A percentile compares a stretch with the other conserved stretches of the same genome.
Evolutionary conservation across 2,329 filamentous ascomycete species (phyloP).

Genomic region (Fusarium illudens): DNA sequence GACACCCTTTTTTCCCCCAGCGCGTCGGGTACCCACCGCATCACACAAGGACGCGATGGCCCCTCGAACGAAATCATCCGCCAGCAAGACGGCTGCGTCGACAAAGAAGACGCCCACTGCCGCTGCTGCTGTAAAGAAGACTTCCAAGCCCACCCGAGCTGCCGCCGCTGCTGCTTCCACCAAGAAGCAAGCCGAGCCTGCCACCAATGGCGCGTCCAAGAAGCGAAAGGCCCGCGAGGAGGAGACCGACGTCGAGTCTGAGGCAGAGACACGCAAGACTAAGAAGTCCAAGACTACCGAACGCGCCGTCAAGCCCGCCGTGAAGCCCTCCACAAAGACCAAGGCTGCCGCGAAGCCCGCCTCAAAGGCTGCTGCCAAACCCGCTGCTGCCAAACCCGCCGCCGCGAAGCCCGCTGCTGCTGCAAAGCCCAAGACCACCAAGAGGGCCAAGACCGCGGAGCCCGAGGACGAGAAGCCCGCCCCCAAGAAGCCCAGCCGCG

Average conservation of each 20-base stretch:
- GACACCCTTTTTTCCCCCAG: background rate
- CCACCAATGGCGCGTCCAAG: conserved; percentile 38
- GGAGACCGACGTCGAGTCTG: conserved; percentile 41
- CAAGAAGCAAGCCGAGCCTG: conserved; percentile 35
- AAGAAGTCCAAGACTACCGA: conserved; percentile 42
- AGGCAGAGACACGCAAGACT: conserved; percentile 40
- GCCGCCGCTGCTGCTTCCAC: conserved; percentile 24
- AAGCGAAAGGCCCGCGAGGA: conserved; percentile 42
- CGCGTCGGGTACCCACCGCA: conserved; percentile 19
- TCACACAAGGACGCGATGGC: conserved; percentile 43
- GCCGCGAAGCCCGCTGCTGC: conserved; percentile 41
- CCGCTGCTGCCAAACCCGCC: conserved; percentile 37
- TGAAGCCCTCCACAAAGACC: conserved; percentile 40
- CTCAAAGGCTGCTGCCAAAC: background rate
- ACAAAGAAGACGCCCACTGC: conserved; percentile 40
- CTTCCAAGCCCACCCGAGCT: conserved; percentile 34
- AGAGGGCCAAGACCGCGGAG: conserved; percentile 53
- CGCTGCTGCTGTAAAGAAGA: conserved; percentile 38
- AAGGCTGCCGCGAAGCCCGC: conserved; percentile 36
- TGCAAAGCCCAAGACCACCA: conserved; percentile 38
- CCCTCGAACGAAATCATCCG: conserved; percentile 42
- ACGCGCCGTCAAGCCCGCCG: conserved; percentile 40
- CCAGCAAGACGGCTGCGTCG: conserved; percentile 36
- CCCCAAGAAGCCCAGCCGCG: conserved; percentile 27
- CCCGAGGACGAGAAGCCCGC: conserved; percentile 51